Evolutionary conservation across 148 eudicot genomes (phyloP).

Genomic region (Chenopodium album): DNA sequence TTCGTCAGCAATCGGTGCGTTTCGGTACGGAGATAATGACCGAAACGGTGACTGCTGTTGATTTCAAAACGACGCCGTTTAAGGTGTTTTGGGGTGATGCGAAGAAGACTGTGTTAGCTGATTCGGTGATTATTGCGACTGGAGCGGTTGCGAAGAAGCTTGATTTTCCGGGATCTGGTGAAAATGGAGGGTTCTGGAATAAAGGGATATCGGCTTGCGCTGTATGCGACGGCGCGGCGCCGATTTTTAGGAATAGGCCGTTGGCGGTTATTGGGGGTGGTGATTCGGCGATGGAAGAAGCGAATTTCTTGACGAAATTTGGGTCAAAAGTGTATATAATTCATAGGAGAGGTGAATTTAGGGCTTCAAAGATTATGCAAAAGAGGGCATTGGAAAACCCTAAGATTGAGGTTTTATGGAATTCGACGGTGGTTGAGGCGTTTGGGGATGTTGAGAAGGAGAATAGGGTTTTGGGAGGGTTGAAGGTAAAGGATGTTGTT

Average conservation of each 20-base stretch:
- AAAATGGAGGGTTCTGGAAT: slow-evolving; percentile 57
- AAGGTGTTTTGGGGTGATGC: slow-evolving; percentile 39
- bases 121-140: slow-evolving; percentile 71
- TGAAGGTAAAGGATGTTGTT: slow-evolving; percentile 66
- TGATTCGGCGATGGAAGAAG: slow-evolving; percentile 55
- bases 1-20: slow-evolving; percentile 43
- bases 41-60: slow-evolving; percentile 65
- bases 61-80: slow-evolving; percentile 51
- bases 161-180: slow-evolving; percentile 50
- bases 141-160: slow-evolving; percentile 79
- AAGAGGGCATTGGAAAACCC: slow-evolving; percentile 56
- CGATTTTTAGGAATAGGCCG: slow-evolving; percentile 41
- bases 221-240: slow-evolving; percentile 49
- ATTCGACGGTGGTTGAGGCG: slow-evolving; percentile 72
- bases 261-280: slow-evolving; percentile 49
- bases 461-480: slow-evolving; percentile 47
- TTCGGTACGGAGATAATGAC: slow-evolving; percentile 63
- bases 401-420: slow-evolving; percentile 85
- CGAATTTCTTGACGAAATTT: slow-evolving; percentile 41
- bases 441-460: slow-evolving; percentile 46
- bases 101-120: slow-evolving; percentile 50
- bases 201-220: slow-evolving; percentile 50
- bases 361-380: slow-evolving; percentile 95
- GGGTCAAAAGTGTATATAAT: slow-evolving; percentile 74
- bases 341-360: slow-evolving; percentile 64